Evolutionary conservation across 306 rosid species (phyloP).

Genomic region (Mimosa bimucronata): DNA sequence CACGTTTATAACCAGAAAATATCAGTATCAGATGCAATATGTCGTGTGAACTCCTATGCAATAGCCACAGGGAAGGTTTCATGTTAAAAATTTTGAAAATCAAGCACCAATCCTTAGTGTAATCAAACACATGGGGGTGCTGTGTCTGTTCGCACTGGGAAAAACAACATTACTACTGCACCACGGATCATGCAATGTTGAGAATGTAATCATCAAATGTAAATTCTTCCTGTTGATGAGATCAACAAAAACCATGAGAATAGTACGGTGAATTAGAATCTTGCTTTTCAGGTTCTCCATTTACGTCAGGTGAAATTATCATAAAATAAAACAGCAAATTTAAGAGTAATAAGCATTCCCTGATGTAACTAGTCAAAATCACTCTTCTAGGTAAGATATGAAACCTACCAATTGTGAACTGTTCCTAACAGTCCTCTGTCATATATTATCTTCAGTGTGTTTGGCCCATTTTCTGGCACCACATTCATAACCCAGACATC

Average conservation of each 20-base stretch:
- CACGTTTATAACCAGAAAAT: constrained; percentile 34
- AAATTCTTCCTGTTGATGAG: constrained; percentile 8
- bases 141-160: neutral
- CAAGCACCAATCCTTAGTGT: neutral
- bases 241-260: neutral
- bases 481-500: constrained; percentile 98
- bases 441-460: constrained; percentile 83
- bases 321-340: constrained; percentile 12
- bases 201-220: neutral
- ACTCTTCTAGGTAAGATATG: constrained; percentile 1
- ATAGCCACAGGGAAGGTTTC: neutral
- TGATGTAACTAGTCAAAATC: constrained; percentile 10
- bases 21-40: constrained; percentile 24
- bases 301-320: neutral
- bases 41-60: neutral
- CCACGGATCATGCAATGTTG: constrained; percentile 7
- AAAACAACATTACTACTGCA: constrained; percentile 12
- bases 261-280: constrained; percentile 1
- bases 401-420: constrained; percentile 75
- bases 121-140: neutral
- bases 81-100: neutral
- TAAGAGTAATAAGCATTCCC: constrained; percentile 24
- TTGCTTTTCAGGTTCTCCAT: constrained; percentile 21
- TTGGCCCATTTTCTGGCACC: constrained; percentile 84
- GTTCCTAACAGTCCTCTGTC: constrained; percentile 95